These are phyloP conservation scores for Colletotrichum limetticola DNA, from an alignment of 2,329 filamentous ascomycete species.

Conservation along the genomic window DNA sequence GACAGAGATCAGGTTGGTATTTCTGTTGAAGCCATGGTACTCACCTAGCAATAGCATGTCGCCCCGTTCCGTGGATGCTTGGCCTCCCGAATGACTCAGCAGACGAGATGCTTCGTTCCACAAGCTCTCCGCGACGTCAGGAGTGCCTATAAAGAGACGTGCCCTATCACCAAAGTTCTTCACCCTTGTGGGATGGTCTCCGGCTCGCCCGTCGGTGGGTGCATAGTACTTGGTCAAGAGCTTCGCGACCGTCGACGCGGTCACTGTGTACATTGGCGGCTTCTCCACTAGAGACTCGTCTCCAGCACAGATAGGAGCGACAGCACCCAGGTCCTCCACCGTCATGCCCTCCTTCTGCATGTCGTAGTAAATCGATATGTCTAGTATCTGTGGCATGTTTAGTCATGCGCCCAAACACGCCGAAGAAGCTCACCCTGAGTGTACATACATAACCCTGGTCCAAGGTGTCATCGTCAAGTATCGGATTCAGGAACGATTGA, in stretches of 20 bases:
- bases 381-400: neutral
- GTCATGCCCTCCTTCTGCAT: neutral
- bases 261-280: neutral
- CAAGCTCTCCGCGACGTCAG: no score
- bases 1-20: neutral
- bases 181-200: neutral
- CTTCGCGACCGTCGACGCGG: neutral
- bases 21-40: neutral
- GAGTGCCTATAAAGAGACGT: no score
- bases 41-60: neutral
- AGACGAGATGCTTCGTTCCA: neutral
- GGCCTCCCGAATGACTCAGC: neutral
- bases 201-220: neutral
- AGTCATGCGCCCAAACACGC: neutral
- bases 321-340: neutral
- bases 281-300: neutral
- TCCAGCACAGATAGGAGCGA: neutral
- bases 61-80: neutral
- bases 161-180: neutral
- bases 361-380: neutral
- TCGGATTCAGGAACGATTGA: neutral
- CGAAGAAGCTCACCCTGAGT: neutral
- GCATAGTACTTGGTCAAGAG: neutral
- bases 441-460: neutral
- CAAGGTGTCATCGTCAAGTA: neutral